These are phyloP conservation scores for Diaporthe amygdali DNA, from an alignment of 2,329 filamentous ascomycete species.

Conservation along the genomic window DNA sequence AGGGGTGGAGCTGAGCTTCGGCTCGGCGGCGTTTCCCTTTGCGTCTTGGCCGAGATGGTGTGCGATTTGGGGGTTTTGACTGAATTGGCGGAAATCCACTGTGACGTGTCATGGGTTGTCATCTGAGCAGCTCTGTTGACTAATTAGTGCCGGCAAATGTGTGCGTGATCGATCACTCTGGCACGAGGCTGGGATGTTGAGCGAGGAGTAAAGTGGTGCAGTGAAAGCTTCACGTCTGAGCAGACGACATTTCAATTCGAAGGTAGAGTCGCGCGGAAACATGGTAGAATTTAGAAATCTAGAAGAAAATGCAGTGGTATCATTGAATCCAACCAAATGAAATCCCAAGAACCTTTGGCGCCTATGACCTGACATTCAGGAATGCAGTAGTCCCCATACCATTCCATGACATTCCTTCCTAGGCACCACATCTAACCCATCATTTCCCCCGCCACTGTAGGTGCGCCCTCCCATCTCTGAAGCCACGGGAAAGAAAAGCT, in stretches of 20 bases:
- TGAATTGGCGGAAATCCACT: background rate
- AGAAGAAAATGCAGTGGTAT: background rate
- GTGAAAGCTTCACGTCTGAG: background rate
- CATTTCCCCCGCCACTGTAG: slow-evolving; percentile 3
- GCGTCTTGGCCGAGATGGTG: slow-evolving; percentile 1
- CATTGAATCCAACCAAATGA: background rate
- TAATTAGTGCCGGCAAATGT: background rate
- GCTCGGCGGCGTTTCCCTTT: background rate
- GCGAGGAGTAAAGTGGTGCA: no score
- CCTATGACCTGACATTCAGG: background rate
- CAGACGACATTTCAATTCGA: background rate
- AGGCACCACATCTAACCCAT: background rate
- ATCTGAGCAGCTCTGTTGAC: background rate
- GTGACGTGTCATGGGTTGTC: slow-evolving; percentile 1
- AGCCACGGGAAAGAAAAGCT: slow-evolving; percentile 22
- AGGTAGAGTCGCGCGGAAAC: background rate
- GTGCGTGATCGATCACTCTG: no score
- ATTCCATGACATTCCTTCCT: background rate
- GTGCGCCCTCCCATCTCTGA: slow-evolving; percentile 15
- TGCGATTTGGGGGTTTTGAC: background rate
- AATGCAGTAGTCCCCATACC: background rate
- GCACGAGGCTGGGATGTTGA: no score
- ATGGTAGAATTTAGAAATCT: background rate
- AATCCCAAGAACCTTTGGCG: background rate
- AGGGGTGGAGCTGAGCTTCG: background rate